phyloP scores from a whole-genome alignment of 176 grass and related monocot species.

The Oryza longistaminata region DNA sequence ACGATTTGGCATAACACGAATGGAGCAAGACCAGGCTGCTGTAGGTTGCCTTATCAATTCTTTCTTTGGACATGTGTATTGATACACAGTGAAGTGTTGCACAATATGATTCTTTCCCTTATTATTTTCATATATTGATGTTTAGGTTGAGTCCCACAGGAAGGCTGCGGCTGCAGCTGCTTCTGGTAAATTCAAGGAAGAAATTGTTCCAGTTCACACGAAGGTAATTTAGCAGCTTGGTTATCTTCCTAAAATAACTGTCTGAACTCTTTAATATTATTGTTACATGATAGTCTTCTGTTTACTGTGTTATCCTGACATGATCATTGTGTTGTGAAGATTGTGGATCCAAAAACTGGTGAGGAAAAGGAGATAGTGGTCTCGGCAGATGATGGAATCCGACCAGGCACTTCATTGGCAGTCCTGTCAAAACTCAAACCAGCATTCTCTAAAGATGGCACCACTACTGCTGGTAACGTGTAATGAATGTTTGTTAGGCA shows the following conservation, averaged over 20 bases:
- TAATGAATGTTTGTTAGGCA: slow-evolving; percentile 5
- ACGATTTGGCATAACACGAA: slow-evolving; percentile 75
- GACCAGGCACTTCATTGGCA: slow-evolving; percentile 58
- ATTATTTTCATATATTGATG: slow-evolving; percentile 32
- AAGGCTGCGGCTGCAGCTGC: slow-evolving; percentile 66
- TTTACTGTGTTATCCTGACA: slow-evolving; percentile 11
- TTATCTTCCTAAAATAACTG: slow-evolving; percentile 22
- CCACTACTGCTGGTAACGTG: slow-evolving; percentile 85
- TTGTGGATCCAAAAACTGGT: slow-evolving; percentile 82
- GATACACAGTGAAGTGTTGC: not conserved
- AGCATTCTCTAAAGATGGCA: slow-evolving; percentile 87
- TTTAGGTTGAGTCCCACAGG: slow-evolving; percentile 94
- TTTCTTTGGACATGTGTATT: not conserved
- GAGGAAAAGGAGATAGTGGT: slow-evolving; percentile 66
- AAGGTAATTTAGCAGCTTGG: slow-evolving; percentile 47
- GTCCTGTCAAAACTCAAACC: slow-evolving; percentile 84
- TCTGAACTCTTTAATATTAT: not conserved
- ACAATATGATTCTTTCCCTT: slow-evolving; percentile 26
- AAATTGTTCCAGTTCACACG: slow-evolving; percentile 83
- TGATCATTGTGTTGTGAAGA: slow-evolving; percentile 46
- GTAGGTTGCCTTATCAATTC: slow-evolving; percentile 50
- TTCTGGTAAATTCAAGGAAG: slow-evolving; percentile 90
- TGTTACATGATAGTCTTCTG: not conserved
- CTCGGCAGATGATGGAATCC: slow-evolving; percentile 84
- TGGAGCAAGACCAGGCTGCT: slow-evolving; percentile 85